Evolutionary conservation across 2,329 filamentous ascomycete genomes (phyloP), one percentile per base, ranked within the genome.

Genomic region (Xylaria sp.): DNA sequence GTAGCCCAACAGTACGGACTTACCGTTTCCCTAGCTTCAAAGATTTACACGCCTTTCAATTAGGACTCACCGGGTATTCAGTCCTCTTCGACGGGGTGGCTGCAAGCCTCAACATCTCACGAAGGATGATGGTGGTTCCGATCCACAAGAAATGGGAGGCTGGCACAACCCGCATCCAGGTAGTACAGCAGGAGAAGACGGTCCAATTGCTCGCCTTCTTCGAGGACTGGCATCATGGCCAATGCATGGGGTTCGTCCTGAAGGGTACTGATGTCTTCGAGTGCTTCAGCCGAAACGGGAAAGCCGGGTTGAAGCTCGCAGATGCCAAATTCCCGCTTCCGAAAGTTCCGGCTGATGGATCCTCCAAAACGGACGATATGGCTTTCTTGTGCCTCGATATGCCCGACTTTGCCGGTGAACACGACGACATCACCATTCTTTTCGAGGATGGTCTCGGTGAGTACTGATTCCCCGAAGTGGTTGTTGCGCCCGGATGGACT

Each of bases 121-220:
- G 93, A 29, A 87, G 91, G 49, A 86, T 91, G 67, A 95, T 93
- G 89, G 91, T 97, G 11, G 92, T 96, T 15, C 92, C 92, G 0
- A 94, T 97, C 67, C 91, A 96, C 79, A 96, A 97, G 78, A 95
- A 95, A 75, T 96, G 92, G 91, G 92, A 96, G 72, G 91, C 93
- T 2, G 87, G 83, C n/a, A 84, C 83, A 37, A 91, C 91, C 8
- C 87, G 93, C 35, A 81, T 97, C 7, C 93, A 97, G 73, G 82
- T 97, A 37, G 87, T 97, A 35, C 83, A 87, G 67, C 88, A 90
- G 66, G 90, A 93, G 64, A 90, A 87, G 70, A 85, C 90, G 13
- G 77, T 90, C 21, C 92, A 96, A 74, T 79, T 97, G 29, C 79
- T 96, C 21, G 92, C 89, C 3, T 97, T 96, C 78, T 95, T 97